phyloP scores from a whole-genome alignment of 2,329 filamentous ascomycete species.

The Dothideomycetes sp. region DNA sequence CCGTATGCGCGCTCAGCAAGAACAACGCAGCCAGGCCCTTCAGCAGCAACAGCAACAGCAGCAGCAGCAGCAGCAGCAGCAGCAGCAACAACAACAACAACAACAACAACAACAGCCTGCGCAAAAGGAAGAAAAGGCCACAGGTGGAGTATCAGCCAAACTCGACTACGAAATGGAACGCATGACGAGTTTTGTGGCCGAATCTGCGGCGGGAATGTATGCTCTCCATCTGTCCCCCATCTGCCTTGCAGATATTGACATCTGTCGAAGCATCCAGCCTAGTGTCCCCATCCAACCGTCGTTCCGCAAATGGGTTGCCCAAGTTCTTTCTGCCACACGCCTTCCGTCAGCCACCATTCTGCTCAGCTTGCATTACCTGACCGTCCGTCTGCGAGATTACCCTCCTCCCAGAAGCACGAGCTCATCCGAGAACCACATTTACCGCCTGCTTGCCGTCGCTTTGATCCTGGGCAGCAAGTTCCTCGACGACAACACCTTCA shows the following conservation, averaged over 20 bases:
- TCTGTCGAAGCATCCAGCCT: constrained; percentile 54
- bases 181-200: constrained; percentile 91
- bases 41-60: constrained; percentile 31
- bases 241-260: constrained; percentile 54
- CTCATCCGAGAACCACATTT: constrained; percentile 58
- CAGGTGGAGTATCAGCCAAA: constrained; percentile 82
- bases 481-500: constrained; percentile 92
- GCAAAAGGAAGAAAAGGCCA: constrained; percentile 55
- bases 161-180: constrained; percentile 94
- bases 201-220: constrained; percentile 73
- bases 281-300: constrained; percentile 51
- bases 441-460: constrained; percentile 77
- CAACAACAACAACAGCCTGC: constrained; percentile 32
- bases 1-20: constrained; percentile 29
- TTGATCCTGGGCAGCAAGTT: constrained; percentile 90
- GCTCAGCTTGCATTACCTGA: constrained; percentile 80
- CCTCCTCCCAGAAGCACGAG: constrained; percentile 28
- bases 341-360: constrained; percentile 86
- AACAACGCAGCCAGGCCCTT: constrained; percentile 27
- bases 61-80: constrained; percentile 30
- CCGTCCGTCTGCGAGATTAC: constrained; percentile 55
- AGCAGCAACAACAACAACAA: constrained; percentile 23
- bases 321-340: constrained; percentile 82
- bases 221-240: constrained; percentile 46
- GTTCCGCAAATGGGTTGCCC: constrained; percentile 85